A percentile compares a stretch with the other conserved stretches of the same genome.
phyloP scores from a whole-genome alignment of 768 basidiomycete species.

The Psilocybe cyanescens region DNA sequence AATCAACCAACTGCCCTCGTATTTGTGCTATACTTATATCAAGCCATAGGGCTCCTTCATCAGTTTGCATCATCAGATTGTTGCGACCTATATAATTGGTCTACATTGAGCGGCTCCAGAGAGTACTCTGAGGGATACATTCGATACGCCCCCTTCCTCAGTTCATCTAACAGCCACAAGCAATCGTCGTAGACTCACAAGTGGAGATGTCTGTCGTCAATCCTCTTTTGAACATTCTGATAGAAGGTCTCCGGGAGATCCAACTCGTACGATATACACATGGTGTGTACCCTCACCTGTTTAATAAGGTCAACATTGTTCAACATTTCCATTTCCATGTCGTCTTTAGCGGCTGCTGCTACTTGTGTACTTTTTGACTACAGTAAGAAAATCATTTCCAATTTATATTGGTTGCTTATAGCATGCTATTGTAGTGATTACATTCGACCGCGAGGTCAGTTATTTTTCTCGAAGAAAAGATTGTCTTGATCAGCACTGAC shows the following conservation, averaged over 20 bases:
- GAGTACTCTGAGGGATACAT: background rate
- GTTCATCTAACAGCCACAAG: no score
- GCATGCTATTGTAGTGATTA: no score
- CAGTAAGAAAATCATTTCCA: background rate
- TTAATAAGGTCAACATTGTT: background rate
- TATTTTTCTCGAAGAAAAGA: background rate
- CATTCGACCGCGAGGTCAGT: no score
- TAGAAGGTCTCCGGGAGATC: background rate
- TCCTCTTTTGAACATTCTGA: background rate
- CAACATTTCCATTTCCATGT: background rate
- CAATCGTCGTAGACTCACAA: no score
- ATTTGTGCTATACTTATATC: no score
- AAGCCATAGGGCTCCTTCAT: no score
- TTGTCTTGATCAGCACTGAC: background rate
- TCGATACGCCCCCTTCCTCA: no score
- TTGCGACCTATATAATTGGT: no score
- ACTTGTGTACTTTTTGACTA: background rate
- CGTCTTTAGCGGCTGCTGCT: background rate
- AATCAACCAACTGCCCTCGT: no score
- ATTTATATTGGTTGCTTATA: no score
- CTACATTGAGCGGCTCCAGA: no score
- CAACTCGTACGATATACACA: background rate
- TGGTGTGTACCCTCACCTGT: background rate
- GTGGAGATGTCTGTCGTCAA: background rate
- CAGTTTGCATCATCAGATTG: no score